Evolutionary conservation across 257 asterid species (phyloP).

Genomic region (Handroanthus guayacan): DNA sequence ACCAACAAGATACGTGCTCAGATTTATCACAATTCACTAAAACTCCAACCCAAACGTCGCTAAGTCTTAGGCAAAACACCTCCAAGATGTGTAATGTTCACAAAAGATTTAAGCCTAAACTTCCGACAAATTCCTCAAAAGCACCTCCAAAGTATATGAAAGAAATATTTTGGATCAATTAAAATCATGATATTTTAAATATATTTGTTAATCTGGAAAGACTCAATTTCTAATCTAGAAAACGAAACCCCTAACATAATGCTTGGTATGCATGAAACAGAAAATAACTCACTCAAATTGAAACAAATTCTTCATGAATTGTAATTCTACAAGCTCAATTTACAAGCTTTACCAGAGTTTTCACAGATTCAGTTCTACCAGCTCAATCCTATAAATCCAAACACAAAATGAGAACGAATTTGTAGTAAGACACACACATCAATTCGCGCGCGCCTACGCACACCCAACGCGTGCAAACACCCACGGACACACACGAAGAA

Average conservation of each 20-base stretch:
- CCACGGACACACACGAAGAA: background rate
- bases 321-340: background rate
- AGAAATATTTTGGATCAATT: background rate
- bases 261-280: background rate
- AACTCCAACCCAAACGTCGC: background rate
- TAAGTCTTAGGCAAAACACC: background rate
- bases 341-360: background rate
- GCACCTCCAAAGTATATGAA: slow-evolving; percentile 4
- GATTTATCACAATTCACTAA: background rate
- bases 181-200: background rate
- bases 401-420: slow-evolving; percentile 1
- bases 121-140: background rate
- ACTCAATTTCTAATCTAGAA: slow-evolving; percentile 14
- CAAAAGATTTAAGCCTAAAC: background rate
- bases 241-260: background rate
- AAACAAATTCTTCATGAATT: background rate
- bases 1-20: slow-evolving; percentile 11
- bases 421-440: background rate
- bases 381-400: slow-evolving; percentile 15
- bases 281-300: background rate
- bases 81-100: background rate
- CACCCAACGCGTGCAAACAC: background rate
- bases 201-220: slow-evolving; percentile 1
- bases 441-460: background rate
- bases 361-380: background rate